These are phyloP conservation scores for Neonectria punicea DNA, from an alignment of 2,329 filamentous ascomycete species.

Conservation along the genomic window DNA sequence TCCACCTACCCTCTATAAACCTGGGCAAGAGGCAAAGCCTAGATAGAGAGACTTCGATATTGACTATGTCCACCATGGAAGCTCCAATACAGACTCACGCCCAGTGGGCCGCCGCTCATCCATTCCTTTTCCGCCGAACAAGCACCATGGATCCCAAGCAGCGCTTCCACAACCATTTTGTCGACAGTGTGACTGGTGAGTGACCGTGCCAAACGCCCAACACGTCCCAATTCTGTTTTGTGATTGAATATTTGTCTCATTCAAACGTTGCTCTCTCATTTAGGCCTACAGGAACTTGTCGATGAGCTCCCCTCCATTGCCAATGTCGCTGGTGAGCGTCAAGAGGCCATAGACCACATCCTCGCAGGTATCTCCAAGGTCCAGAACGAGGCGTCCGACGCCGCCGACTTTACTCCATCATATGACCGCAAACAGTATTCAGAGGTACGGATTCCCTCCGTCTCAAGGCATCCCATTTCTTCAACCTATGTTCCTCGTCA, in stretches of 20 bases:
- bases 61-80: slow-evolving; percentile 39
- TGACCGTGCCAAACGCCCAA: slow-evolving; percentile 7
- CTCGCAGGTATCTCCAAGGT: slow-evolving; percentile 82
- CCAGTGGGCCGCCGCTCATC: slow-evolving; percentile 39
- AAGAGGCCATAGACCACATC: slow-evolving; percentile 83
- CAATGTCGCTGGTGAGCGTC: slow-evolving; percentile 75
- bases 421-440: slow-evolving; percentile 91
- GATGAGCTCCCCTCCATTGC: slow-evolving; percentile 71
- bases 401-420: slow-evolving; percentile 81
- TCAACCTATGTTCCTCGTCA: not conserved
- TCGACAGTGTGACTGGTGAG: slow-evolving; percentile 77
- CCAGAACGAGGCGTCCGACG: slow-evolving; percentile 86
- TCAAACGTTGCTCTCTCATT: not conserved
- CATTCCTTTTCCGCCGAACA: slow-evolving; percentile 36
- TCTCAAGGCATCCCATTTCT: not conserved
- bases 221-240: slow-evolving; percentile 10
- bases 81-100: slow-evolving; percentile 37
- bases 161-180: slow-evolving; percentile 86
- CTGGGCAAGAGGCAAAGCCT: slow-evolving; percentile 1
- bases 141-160: slow-evolving; percentile 67
- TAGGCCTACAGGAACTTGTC: slow-evolving; percentile 83
- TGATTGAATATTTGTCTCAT: not conserved
- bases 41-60: slow-evolving; percentile 15
- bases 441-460: slow-evolving; percentile 62
- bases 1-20: not conserved